Evolutionary conservation across 805 yeast species (phyloP), one percentile per base, ranked within the genome.

Genomic region (Isabelozyma rhagii): DNA sequence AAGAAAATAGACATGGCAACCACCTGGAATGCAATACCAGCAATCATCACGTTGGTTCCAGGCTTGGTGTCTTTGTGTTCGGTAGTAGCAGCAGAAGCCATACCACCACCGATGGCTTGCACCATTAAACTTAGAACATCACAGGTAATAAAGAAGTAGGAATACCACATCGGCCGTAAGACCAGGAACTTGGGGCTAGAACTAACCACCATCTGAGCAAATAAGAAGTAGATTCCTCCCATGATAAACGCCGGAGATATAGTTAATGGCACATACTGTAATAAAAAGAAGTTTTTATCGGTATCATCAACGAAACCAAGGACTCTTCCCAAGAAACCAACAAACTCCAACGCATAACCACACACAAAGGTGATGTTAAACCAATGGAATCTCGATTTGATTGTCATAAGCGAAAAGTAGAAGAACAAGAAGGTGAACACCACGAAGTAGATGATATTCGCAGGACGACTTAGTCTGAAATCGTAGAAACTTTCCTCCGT

Each of bases 151-250:
- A 73, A 73, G 25, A 72, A 61, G 58, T 73, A 73, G 1, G 77
- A 66, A 51, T 73, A 73, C 75, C 75, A 71, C 65, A 72, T 62
- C 4, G 78, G 78, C 50, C 66, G 68, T 51, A 72, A 60, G 2
- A 68, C 55, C 17, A 75, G 68, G 53, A 64, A 73, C 38, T 63
- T 59, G 43, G 72, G 52, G 8, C 77, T 77, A 47, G 70, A 69
- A 15, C 69, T 57, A 11, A 68, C 71, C 44, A 72, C 75, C 49
- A 67, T 46, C 49, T 71, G 77, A 2, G 76, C 77, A 54, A 73
- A 71, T 5, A 72, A 41, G 51, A 67, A 69, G 54, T 73, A 73
- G 14, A 73, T 55, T 0, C 77, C 78, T 1, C 66, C 78, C 78
- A 73, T 73, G 14, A 72, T 59, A 48, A 72, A 71, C 2, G 76